Evolutionary conservation across 106 monocot species (phyloP), one percentile per base, ranked within the genome.

Genomic region (Iris macrosiphon): DNA sequence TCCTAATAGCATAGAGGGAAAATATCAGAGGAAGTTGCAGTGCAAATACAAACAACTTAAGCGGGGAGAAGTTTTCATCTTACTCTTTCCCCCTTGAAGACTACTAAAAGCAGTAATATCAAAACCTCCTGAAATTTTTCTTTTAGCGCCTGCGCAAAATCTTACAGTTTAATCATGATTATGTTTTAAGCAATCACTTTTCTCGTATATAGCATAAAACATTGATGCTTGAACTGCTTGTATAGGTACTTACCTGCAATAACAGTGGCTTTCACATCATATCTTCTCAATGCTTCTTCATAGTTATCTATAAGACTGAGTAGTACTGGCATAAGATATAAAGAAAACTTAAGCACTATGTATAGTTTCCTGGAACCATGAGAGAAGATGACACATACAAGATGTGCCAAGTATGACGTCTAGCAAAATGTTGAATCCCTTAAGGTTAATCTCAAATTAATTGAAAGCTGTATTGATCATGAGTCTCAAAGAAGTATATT

Each of bases 111-210:
- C 75, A 55, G 13, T 70, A 45, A 92, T 77, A 59, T 92, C 92
- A 68, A 87, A 86, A 48, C 92, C 92, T 52, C 82, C 92, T 27
- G 82, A 92, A 62, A 92, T 83, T 57, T 79, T 92, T 7, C 73
- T 76, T 46, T 45, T 63, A 46, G 75, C 50, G 60, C 74, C 75
- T 81, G 61, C 18, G 59, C 52, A 44, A 50, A 7, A 42, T 4
- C 42, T 6, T 3, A 24, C 30, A 33, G 24, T 20, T 12, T 47
- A 46, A 48, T 8, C 6, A 33, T 22, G 21, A 17, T 35, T 11
- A 13, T 21, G n/a, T n/a, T n/a, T n/a, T n/a, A n/a, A 55, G 15
- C 13, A 18, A 5, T 58, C 6, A 27, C 9, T 40, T 29, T 23
- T 21, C 18, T 14, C 13, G 11, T 30, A 30, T 19, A 20, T 20